Base-by-base conservation (phyloP, 2,329 filamentous ascomycete species). In the Penicillium concentricum region DNA sequence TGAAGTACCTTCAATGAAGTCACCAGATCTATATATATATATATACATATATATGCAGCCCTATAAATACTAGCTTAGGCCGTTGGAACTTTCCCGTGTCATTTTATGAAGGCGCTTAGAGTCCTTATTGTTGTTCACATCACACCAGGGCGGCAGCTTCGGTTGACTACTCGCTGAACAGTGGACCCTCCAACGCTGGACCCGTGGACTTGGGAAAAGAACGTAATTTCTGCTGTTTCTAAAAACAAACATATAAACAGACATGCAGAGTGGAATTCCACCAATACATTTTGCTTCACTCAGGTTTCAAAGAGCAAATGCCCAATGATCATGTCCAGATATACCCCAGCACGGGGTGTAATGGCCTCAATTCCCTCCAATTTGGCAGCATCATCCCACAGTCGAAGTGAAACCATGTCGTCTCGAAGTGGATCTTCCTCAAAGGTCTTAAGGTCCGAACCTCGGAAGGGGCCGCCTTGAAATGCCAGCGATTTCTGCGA, bases 371-470 rank as follows among this genome's bases (percentile, higher is more conserved):
- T 49, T 0, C 61, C 70, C 20, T 61, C 65, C 34, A 74, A 58
- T 56, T 76, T 77, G 0, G 74, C 73, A 9, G 58, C 60, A 63
- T 76, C 74, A 57, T 76, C 74, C 72, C 73, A 77, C 42, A 67
- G 60, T 18, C 74, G 67, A 16, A 76, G 58, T 1, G 65, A 64
- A 9, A 76, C 68, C 69, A 76, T 76, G 7, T 70, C 64, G 44
- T 75, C 66, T 4, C 67, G 63, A 24, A 74, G 62, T 0, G 69
- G 72, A 63, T 76, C 67, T 20, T 60, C 43, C 13, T 69, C 61
- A 20, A 75, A 75, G 6, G 38, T 51, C 16, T 58, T 51, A 1
- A 76, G 58, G 49, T 75, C 66, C 1, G 61, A 58, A 1, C 67
- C 70, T 22, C 64, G 56, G 32, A 75, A 75, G 0, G 71, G 71